Conservation (phyloP, 1,284 basidiomycete genomes). For the Apiotrichum mycotoxinovorans region DNA sequence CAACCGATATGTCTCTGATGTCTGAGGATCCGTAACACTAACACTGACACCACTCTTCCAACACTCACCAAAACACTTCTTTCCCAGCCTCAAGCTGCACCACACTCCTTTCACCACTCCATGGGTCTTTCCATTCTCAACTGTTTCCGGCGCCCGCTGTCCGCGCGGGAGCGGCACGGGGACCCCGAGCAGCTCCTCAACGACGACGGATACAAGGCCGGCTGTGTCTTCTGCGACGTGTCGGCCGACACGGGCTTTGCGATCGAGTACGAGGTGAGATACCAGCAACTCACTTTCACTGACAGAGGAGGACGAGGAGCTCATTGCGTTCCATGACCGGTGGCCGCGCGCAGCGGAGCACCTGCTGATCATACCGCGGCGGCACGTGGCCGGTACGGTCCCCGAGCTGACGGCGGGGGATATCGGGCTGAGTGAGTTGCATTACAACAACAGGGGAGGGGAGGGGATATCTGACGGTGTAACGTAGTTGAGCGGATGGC, state of each 20-base stretch:
- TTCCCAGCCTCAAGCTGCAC: not conserved
- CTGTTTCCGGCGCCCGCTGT: slow-evolving; percentile 6
- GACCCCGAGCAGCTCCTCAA: not conserved
- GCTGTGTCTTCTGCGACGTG: slow-evolving; percentile 61
- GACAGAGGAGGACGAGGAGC: slow-evolving; percentile 61
- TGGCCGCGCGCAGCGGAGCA: slow-evolving; percentile 61
- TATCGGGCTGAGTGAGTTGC: slow-evolving; percentile 54
- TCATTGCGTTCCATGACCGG: slow-evolving; percentile 64
- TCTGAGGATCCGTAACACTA: too few relatives aligned
- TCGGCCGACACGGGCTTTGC: slow-evolving; percentile 59
- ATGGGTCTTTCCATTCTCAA: slow-evolving; percentile 9
- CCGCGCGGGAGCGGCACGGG: too few relatives aligned
- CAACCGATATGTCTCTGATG: too few relatives aligned
- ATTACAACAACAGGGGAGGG: too few relatives aligned
- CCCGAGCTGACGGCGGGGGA: slow-evolving; percentile 54
- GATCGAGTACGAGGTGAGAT: slow-evolving; percentile 59
- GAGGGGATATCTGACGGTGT: too few relatives aligned
- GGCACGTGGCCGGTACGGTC: slow-evolving; percentile 60
- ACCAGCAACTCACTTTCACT: slow-evolving; percentile 1
- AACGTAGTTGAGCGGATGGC: slow-evolving; percentile 63
- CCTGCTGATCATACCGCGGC: slow-evolving; percentile 62
- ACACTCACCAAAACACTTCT: not conserved
- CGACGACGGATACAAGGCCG: slow-evolving; percentile 5
- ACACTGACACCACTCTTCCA: too few relatives aligned
- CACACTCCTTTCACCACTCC: not conserved